A percentile compares a stretch with the other conserved stretches of the same genome.
These are phyloP conservation scores for Candida ovalis DNA, from an alignment of 805 yeast genomes.

Conservation along the genomic window DNA sequence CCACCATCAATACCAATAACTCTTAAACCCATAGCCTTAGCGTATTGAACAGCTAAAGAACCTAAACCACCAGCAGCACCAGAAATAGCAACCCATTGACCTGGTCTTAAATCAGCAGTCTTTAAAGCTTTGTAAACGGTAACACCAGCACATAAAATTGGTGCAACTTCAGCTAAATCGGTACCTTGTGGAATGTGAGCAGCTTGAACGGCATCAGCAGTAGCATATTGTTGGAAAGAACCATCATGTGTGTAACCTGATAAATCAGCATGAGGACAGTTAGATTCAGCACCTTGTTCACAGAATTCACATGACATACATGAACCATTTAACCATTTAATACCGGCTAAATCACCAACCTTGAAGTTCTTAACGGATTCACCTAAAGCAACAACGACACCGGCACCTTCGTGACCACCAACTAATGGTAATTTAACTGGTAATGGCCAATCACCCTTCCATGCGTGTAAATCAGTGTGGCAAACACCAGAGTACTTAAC, in stretches of 20 bases:
- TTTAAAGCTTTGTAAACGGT: constrained; percentile 52
- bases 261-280: constrained; percentile 66
- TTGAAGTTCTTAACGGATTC: constrained; percentile 55
- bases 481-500: constrained; percentile 74
- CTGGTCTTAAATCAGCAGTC: constrained; percentile 43
- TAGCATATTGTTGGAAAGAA: constrained; percentile 51
- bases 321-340: constrained; percentile 67
- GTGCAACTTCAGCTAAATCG: constrained; percentile 45
- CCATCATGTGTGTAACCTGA: constrained; percentile 76
- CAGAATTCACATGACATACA: constrained; percentile 65
- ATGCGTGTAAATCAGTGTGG: constrained; percentile 72
- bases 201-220: constrained; percentile 51
- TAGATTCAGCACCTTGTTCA: constrained; percentile 53
- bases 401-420: constrained; percentile 76
- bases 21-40: constrained; percentile 46
- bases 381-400: constrained; percentile 64
- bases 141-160: constrained; percentile 52
- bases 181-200: constrained; percentile 43
- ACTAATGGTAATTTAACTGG: constrained; percentile 55
- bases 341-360: constrained; percentile 64
- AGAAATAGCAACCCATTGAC: constrained; percentile 50
- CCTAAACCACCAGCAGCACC: constrained; percentile 55
- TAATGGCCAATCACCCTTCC: constrained; percentile 72
- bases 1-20: constrained; percentile 49
- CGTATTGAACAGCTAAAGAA: constrained; percentile 47